These are phyloP conservation scores for Hibiscus syriacus DNA, from an alignment of 345 rosid species.

Conservation along the genomic window DNA sequence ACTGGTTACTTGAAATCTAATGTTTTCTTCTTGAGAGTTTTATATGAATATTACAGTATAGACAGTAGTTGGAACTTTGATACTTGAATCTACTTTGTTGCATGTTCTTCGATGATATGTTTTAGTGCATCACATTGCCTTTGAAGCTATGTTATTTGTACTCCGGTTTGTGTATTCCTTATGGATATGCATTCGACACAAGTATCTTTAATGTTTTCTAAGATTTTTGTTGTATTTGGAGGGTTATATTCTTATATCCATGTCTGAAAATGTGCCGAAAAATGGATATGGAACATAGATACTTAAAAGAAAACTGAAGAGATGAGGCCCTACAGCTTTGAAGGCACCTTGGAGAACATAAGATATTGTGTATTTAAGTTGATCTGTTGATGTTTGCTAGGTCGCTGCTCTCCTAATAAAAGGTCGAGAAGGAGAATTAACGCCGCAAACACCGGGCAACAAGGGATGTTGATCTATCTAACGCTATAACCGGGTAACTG, in stretches of 20 bases:
- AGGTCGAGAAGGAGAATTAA: not conserved
- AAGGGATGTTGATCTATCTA: too few relatives aligned
- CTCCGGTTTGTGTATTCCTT: not conserved
- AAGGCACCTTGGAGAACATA: not conserved
- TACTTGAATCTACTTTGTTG: not conserved
- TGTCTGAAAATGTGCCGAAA: not conserved
- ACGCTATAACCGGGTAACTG: too few relatives aligned
- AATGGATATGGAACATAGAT: not conserved
- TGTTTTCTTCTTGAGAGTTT: too few relatives aligned
- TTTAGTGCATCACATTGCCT: not conserved
- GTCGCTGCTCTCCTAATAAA: not conserved
- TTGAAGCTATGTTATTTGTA: not conserved
- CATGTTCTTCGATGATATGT: not conserved
- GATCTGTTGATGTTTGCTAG: not conserved
- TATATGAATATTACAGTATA: not conserved
- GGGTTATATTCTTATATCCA: not conserved
- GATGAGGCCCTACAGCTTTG: not conserved
- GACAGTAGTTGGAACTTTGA: not conserved
- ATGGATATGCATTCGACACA: not conserved
- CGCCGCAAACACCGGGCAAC: conserved; percentile 2
- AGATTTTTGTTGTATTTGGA: not conserved
- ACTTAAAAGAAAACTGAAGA: not conserved
- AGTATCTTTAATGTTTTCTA: not conserved
- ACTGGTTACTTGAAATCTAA: too few relatives aligned
- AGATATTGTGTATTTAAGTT: not conserved